Base-by-base conservation (phyloP, 306 rosid genomes). In the Acmispon strigosus region DNA sequence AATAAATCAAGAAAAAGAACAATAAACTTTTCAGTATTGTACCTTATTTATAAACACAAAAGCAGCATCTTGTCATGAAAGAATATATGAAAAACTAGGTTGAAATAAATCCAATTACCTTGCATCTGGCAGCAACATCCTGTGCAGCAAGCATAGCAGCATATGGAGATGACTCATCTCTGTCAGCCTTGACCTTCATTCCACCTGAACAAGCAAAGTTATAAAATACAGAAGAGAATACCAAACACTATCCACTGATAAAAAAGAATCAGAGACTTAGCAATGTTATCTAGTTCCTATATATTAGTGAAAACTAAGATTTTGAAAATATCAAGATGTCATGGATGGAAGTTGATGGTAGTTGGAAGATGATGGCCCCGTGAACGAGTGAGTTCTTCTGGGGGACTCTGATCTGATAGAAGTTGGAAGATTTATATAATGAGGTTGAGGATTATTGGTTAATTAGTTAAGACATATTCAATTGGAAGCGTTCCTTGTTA, bases 91-190 rank as follows among this genome's bases (percentile, higher is more conserved):
- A 53, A 5, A 68, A 16, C 10, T 7, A 22, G 1, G 0, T 10
- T n/a, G 13, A 18, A 54, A 62, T 4, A 80, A 48, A 37, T 58
- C 1, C 5, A 17, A 41, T 20, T 34, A 87, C 94, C 91, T 90
- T 90, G 94, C 94, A 87, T 81, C 93, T 84, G 7, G 85, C 68
- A 9, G 96, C 68, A n/a, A 90, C 93, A 86, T 90, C 96, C 64
- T 90, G 96, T 9, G 96, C 89, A 37, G 94, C 96, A 87, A 90
- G 96, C 96, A 90, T 90, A 49, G 93, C 96, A 64, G 94, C 96
- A 74, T 90, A 90, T 0, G 96, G 94, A 10, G 94, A 87, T 37
- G 96, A 90, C 70, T 90, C 94, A 7, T 90, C 96, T 77, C 96
- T 82, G 65, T 90, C 93, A 15, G 96, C 96, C 50, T 90, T 90